Percentiles rank a stretch among this genome's conserved stretches.
Conservation (phyloP, 306 rosid species). For the Acacia melanoxylon region DNA sequence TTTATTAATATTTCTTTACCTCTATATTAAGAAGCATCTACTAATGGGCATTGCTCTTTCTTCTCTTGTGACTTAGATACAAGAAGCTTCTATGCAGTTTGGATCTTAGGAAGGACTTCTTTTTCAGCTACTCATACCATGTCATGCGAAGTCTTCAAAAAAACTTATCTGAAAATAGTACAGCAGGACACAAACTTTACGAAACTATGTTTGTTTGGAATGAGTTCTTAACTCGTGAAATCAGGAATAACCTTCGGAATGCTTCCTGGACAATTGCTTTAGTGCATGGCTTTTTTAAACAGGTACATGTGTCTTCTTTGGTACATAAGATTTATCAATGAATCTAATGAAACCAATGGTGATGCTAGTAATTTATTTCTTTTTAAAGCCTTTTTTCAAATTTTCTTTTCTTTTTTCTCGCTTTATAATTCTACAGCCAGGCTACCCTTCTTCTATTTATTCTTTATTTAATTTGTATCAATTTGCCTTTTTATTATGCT, state of each 20-base stretch:
- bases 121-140: conserved; percentile 97
- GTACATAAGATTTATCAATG: conserved; percentile 20
- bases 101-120: conserved; percentile 99
- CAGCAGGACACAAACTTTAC: conserved; percentile 52
- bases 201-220: conserved; percentile 97
- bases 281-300: conserved; percentile 87
- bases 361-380: not conserved
- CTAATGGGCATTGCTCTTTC: conserved; percentile 50
- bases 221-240: conserved; percentile 87
- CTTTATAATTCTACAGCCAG: not conserved
- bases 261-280: conserved; percentile 95
- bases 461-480: not conserved
- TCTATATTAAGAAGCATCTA: conserved; percentile 25
- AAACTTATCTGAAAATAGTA: conserved; percentile 64
- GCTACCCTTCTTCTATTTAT: conserved; percentile 6
- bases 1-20: conserved; percentile 23
- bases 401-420: not conserved
- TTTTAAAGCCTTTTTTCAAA: not conserved
- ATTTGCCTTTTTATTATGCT: conserved; percentile 10
- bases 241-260: conserved; percentile 67
- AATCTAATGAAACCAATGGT: conserved; percentile 22
- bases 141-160: conserved; percentile 90
- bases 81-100: conserved; percentile 98
- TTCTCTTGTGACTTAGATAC: conserved; percentile 83
- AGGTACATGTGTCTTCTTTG: conserved; percentile 52